phyloP scores from a whole-genome alignment of 2,329 filamentous ascomycete genomes.

The Epichloe scottii region DNA sequence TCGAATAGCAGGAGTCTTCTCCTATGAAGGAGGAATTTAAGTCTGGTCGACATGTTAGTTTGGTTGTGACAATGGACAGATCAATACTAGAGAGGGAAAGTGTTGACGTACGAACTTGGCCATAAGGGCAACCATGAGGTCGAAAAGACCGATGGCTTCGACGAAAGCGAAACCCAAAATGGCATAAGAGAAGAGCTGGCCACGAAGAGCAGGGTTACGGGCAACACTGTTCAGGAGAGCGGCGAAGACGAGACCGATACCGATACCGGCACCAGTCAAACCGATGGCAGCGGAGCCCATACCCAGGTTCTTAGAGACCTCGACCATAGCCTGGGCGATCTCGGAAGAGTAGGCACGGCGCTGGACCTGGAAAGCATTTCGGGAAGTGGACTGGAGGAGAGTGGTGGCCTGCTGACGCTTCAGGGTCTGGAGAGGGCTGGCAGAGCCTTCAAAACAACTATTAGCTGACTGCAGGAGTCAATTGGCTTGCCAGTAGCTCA shows the following conservation, averaged over 20 bases:
- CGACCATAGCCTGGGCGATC: slow-evolving; percentile 78
- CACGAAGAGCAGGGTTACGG: slow-evolving; percentile 88
- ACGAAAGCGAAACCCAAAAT: slow-evolving; percentile 94
- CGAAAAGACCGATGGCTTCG: slow-evolving; percentile 82
- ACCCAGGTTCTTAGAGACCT: slow-evolving; percentile 84
- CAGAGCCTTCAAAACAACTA: slow-evolving; percentile 31
- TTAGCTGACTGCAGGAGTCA: slow-evolving; percentile 21
- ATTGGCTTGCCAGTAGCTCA: slow-evolving; percentile 19
- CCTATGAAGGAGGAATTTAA: slow-evolving; percentile 22
- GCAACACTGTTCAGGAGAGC: slow-evolving; percentile 79
- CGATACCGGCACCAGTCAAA: slow-evolving; percentile 86
- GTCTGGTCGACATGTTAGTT: slow-evolving; percentile 16
- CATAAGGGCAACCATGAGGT: slow-evolving; percentile 88
- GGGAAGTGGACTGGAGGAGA: slow-evolving; percentile 53
- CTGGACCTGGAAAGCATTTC: slow-evolving; percentile 51
- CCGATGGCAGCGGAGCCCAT: slow-evolving; percentile 84
- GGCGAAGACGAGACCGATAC: slow-evolving; percentile 91
- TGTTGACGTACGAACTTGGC: slow-evolving; percentile 64
- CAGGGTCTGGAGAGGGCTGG: slow-evolving; percentile 57
- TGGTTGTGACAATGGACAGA: neutral
- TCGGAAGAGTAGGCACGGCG: slow-evolving; percentile 76
- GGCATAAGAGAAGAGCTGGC: slow-evolving; percentile 92
- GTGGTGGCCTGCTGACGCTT: slow-evolving; percentile 60
- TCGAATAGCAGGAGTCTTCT: slow-evolving; percentile 24
- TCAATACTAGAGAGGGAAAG: neutral